These are phyloP conservation scores for Canavalia ensiformis DNA, from an alignment of 306 rosid species.

Conservation along the genomic window DNA sequence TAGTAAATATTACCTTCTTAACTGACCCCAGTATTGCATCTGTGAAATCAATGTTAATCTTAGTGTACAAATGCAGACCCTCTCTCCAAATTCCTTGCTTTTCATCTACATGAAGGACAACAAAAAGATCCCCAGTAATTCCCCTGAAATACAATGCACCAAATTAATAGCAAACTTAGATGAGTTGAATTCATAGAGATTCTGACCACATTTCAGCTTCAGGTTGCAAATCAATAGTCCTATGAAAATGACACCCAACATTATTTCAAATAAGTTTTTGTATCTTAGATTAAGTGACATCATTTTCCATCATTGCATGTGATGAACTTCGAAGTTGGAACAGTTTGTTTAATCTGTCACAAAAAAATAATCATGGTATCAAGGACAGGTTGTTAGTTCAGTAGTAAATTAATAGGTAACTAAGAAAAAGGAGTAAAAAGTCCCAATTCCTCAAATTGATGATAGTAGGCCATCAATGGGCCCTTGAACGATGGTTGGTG, in stretches of 20 bases:
- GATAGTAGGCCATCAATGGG: conserved; percentile 6
- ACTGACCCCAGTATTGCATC: conserved; percentile 91
- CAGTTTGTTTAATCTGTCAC: conserved; percentile 13
- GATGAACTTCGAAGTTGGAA: not conserved
- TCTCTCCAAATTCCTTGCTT: conserved; percentile 85
- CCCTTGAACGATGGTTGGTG: not conserved
- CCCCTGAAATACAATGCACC: conserved; percentile 61
- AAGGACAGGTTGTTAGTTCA: not conserved
- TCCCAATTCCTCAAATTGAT: not conserved
- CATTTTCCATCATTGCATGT: conserved; percentile 19
- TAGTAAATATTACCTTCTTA: conserved; percentile 62
- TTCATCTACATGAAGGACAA: conserved; percentile 73
- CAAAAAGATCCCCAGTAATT: conserved; percentile 77
- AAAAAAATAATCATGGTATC: not conserved
- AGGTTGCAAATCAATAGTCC: conserved; percentile 27
- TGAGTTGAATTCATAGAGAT: conserved; percentile 18
- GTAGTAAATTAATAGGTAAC: not conserved
- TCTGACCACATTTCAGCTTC: conserved; percentile 35
- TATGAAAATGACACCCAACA: not conserved
- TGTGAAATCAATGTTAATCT: conserved; percentile 75
- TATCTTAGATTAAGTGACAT: conserved; percentile 8
- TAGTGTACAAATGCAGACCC: conserved; percentile 84
- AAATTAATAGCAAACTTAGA: conserved; percentile 34
- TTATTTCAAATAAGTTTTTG: conserved; percentile 20
- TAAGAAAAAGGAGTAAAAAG: not conserved